Base-by-base conservation (phyloP, 2,329 filamentous ascomycete species). In the Teratosphaeria viscida region DNA sequence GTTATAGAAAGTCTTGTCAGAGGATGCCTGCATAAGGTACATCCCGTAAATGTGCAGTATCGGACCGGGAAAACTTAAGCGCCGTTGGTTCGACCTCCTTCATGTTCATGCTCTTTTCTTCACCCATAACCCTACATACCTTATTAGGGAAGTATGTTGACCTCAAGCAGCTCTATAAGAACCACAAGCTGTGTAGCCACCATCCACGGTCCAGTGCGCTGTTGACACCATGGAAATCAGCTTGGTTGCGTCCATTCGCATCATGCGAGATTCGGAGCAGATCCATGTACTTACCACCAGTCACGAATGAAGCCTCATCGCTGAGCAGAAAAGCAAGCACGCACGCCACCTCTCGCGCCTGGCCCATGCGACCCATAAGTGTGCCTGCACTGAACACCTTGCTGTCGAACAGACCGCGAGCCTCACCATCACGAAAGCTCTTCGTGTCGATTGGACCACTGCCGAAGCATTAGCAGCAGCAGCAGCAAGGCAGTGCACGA, bases 301-400 rank as follows among this genome's bases (percentile, higher is more conserved):
- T 81, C 1, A 79, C 76, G 65, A 76, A 80, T 1, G 73, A 76
- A 1, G 74, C 68, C 12, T 76, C 75, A 60, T 78, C 74, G 52
- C 77, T 77, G n/a, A 81, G 67, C 61, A 81, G 63, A 52, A 78
- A 81, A 19, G 77, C 71, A 32, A 80, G 73, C 1, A 78, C 69
- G 16, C 75, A 73, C 11, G 78, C 78, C 0, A 74, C 68, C 60
- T 77, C 75, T 43, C 68, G 69, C 49, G 71, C 39, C 37, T 43
- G 8, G 37, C 37, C 37, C 37, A 43, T 43, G 11, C 37, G 37
- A 43, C 37, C 37, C 37, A 43, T n/a, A 12, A 43, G 37, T 5
- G 37, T 43, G n/a, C 37, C 37, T 43, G 37, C 37, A 16, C 37
- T 43, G 8, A 43, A 10, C 16, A 43, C 4, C 37, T 43, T 43